Evolutionary conservation across 208 protist genomes (phyloP), one percentile per base, ranked within the genome.

Genomic region (Phytomonas sp.): DNA sequence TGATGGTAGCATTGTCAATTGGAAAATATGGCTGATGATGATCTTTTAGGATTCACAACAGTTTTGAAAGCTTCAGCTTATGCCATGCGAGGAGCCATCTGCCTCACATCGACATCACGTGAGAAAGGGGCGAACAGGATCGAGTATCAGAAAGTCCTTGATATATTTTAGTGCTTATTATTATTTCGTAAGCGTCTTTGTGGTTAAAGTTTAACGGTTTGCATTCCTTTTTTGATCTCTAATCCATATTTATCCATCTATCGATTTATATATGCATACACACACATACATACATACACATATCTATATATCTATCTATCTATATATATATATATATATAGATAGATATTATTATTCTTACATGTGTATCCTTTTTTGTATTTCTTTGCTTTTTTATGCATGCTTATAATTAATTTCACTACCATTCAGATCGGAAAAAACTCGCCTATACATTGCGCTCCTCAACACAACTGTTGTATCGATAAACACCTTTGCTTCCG

Each of bases 221-320:
- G 66, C 15, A 32, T 23, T 60, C 65, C 6, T 66, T 66, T 72
- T 72, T 67, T 6, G 6, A 34, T 34, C 33, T 34, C 33, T 34
- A 34, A 34, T 7, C 17, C 64, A 33, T 68, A 70, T 66, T 66
- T 8, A 9, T 70, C 11, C 30, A 7, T 70, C 4, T 68, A 30
- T 70, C 11, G n/a, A 66, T 70, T 15, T 67, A 68, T 68, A 68
- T 46, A 43, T 68, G 4, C 26, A 68, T 68, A 53, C 37, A 68
- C 3, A 43, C 26, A 56, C 13, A 51, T 46, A 61, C 5, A 6
- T 5, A 61, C 6, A 1, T 31, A 31, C 5, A 61, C 6, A 34
- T 34, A 34, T 34, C 6, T 34, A 34, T 7, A 34, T 34, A 34
- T 34, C n/a, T n/a, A n/a, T n/a, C n/a, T n/a, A n/a, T n/a, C n/a